A percentile compares a stretch with the other conserved stretches of the same genome.
Evolutionary conservation across 2,329 filamentous ascomycete genomes (phyloP).

Genomic region (Colletotrichum graminicola): DNA sequence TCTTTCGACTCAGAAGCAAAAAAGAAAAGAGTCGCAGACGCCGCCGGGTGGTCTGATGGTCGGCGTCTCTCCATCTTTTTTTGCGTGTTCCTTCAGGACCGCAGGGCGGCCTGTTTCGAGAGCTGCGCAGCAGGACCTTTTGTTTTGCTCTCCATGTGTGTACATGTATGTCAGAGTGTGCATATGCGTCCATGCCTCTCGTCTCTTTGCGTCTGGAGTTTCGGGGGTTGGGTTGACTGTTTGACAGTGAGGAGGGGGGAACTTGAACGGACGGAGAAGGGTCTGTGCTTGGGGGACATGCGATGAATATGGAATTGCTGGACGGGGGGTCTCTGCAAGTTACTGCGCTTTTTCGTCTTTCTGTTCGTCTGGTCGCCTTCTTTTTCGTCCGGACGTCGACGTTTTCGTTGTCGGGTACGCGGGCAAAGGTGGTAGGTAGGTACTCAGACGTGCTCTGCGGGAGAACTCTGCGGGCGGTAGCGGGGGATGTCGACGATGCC

Average conservation of each 20-base stretch:
- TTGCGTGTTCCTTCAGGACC: neutral
- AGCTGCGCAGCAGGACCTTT: neutral
- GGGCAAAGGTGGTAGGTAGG: neutral
- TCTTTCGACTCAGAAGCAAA: constrained; percentile 11
- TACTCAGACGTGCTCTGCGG: neutral
- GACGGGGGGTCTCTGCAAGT: neutral
- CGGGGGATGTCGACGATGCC: neutral
- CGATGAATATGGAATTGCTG: neutral
- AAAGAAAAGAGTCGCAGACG: neutral
- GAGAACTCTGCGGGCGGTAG: neutral
- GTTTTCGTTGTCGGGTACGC: neutral
- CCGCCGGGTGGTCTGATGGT: neutral
- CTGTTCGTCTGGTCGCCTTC: neutral
- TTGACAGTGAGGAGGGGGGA: neutral
- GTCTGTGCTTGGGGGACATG: constrained; percentile 1
- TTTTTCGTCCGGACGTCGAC: neutral
- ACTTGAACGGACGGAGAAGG: neutral
- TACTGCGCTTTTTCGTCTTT: neutral
- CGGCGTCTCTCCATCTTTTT: neutral
- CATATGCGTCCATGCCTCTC: neutral
- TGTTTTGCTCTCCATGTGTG: neutral
- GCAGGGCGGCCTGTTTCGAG: constrained; percentile 20
- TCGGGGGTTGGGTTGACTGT: neutral
- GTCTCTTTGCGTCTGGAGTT: neutral
- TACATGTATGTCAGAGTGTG: neutral